These are phyloP conservation scores for Zasmidium cellare DNA, from an alignment of 2,329 filamentous ascomycete genomes.

Conservation along the genomic window DNA sequence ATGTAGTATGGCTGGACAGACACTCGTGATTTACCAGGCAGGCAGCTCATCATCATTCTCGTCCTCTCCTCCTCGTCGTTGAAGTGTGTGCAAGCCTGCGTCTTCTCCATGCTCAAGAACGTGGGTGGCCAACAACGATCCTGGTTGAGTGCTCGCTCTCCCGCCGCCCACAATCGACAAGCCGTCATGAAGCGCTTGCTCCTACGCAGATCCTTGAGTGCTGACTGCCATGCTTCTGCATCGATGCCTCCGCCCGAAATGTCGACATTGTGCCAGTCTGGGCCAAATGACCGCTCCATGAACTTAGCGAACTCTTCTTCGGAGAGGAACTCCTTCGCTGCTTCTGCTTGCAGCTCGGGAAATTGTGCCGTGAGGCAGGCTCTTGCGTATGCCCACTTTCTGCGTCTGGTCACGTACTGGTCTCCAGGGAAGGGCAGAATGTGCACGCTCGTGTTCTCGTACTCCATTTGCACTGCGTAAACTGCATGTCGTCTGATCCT, in stretches of 20 bases:
- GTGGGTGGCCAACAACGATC: constrained; percentile 3
- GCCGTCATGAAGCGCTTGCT: constrained; percentile 1
- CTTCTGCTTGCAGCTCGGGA: constrained; percentile 4
- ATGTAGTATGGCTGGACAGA: neutral
- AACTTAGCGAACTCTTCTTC: neutral
- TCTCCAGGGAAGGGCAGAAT: neutral
- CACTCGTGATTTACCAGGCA: neutral
- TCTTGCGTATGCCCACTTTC: neutral
- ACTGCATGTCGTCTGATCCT: neutral
- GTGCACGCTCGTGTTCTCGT: neutral
- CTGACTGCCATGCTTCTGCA: neutral
- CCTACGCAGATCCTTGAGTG: neutral
- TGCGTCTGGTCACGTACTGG: neutral
- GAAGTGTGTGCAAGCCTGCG: neutral
- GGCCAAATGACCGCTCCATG: neutral
- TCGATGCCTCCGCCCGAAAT: neutral
- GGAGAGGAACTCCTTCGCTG: constrained; percentile 1
- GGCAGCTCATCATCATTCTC: neutral
- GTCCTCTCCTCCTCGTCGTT: neutral
- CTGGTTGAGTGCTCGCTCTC: neutral
- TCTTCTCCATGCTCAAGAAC: neutral
- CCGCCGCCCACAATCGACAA: neutral
- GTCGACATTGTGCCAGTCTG: neutral
- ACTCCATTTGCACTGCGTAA: neutral
- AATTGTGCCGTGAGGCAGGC: neutral